These are phyloP conservation scores for Tetracladium marchalianum DNA, from an alignment of 495 filamentous ascomycete species.

Conservation along the genomic window DNA sequence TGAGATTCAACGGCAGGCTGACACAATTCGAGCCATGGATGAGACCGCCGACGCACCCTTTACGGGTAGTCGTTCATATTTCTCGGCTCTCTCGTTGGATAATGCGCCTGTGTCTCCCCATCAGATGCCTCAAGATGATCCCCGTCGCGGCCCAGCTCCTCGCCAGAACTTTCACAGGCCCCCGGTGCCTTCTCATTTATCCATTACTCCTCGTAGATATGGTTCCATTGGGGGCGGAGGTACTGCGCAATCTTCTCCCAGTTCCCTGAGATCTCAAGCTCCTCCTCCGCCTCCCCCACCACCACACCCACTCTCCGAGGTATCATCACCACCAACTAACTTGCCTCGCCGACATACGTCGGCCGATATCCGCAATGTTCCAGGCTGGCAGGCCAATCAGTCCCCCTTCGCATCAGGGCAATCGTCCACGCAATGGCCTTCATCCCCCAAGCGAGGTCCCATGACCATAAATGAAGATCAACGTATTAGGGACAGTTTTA, in stretches of 20 bases:
- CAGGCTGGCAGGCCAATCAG: constrained; percentile 68
- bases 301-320: constrained; percentile 67
- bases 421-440: constrained; percentile 72
- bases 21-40: constrained; percentile 56
- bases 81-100: constrained; percentile 59
- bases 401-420: constrained; percentile 70
- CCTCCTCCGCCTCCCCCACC: constrained; percentile 54
- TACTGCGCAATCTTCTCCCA: constrained; percentile 57
- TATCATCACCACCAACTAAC: constrained; percentile 65
- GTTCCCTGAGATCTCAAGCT: constrained; percentile 60
- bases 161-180: constrained; percentile 56
- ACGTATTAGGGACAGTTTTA: constrained; percentile 70
- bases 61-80: constrained; percentile 65
- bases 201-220: constrained; percentile 69
- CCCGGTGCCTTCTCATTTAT: constrained; percentile 68
- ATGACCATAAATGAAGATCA: constrained; percentile 53
- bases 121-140: constrained; percentile 78
- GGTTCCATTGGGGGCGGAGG: constrained; percentile 65
- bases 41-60: constrained; percentile 68
- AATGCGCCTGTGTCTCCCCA: constrained; percentile 85
- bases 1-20: constrained; percentile 77
- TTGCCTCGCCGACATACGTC: constrained; percentile 85
- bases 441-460: constrained; percentile 64
- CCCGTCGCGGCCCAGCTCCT: constrained; percentile 44
- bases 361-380: constrained; percentile 78